A percentile compares a stretch with the other conserved stretches of the same genome.
Evolutionary conservation across 2,329 filamentous ascomycete genomes (phyloP).

Genomic region (Juglanconis sp.): DNA sequence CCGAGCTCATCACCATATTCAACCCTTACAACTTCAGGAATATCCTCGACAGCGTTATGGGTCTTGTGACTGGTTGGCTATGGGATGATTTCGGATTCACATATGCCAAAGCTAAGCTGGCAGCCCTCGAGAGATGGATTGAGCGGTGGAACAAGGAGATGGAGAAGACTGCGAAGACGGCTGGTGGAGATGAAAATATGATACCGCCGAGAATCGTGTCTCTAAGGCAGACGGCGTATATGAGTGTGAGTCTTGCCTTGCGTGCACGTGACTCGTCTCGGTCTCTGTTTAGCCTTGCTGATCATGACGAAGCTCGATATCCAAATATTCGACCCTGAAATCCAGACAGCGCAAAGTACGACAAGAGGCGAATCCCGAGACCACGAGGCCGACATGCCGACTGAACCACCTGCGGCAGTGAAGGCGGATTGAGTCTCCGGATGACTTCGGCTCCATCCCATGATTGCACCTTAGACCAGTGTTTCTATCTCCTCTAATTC

Average conservation of each 20-base stretch:
- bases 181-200: conserved; percentile 47
- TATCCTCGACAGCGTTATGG: conserved; percentile 74
- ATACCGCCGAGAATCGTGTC: conserved; percentile 70
- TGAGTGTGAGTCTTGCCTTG: conserved; percentile 58
- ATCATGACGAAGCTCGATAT: conserved; percentile 64
- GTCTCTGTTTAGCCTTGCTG: conserved; percentile 19
- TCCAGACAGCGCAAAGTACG: conserved; percentile 52
- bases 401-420: conserved; percentile 5
- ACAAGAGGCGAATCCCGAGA: conserved; percentile 13
- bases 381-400: conserved; percentile 8
- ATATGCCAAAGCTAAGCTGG: conserved; percentile 68
- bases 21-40: conserved; percentile 75
- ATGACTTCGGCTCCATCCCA: conserved; percentile 3
- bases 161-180: conserved; percentile 49
- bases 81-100: conserved; percentile 89
- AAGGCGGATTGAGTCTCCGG: conserved; percentile 6
- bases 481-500: conserved; percentile 8
- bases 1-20: conserved; percentile 72
- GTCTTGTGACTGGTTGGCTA: conserved; percentile 83
- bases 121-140: conserved; percentile 73
- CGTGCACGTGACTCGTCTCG: not conserved
- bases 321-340: conserved; percentile 75
- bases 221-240: conserved; percentile 79
- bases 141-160: conserved; percentile 80
- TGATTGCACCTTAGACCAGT: not conserved